These are phyloP conservation scores for Aspergillus sclerotiicarbonarius DNA, from an alignment of 495 filamentous ascomycete genomes.

Conservation along the genomic window DNA sequence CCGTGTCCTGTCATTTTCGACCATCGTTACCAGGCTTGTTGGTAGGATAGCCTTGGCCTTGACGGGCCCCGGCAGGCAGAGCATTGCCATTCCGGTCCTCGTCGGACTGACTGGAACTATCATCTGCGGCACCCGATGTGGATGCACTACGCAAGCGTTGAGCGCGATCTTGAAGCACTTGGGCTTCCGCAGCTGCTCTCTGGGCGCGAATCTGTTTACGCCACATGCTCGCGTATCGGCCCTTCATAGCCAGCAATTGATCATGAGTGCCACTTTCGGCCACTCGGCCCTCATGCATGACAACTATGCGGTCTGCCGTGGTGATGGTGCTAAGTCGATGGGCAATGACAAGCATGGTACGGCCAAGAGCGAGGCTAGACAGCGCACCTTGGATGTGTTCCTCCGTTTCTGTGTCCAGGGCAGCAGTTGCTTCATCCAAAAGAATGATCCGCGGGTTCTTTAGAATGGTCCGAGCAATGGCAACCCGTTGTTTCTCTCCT, in stretches of 20 bases:
- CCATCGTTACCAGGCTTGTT: constrained; percentile 19
- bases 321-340: constrained; percentile 95
- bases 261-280: constrained; percentile 84
- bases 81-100: constrained; percentile 43
- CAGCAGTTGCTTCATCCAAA: constrained; percentile 93
- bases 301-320: constrained; percentile 89
- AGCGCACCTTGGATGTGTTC: constrained; percentile 91
- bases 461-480: constrained; percentile 93
- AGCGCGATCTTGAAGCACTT: constrained; percentile 50
- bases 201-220: constrained; percentile 90
- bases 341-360: constrained; percentile 81
- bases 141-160: constrained; percentile 46
- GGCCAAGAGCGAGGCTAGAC: constrained; percentile 71
- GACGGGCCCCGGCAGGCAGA: constrained; percentile 25
- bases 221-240: constrained; percentile 92
- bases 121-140: constrained; percentile 36
- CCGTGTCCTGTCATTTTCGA: constrained; percentile 4
- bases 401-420: constrained; percentile 92
- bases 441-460: constrained; percentile 96
- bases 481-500: constrained; percentile 95
- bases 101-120: constrained; percentile 54
- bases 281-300: constrained; percentile 82
- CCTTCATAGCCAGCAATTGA: constrained; percentile 72
- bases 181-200: constrained; percentile 72
- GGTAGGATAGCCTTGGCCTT: constrained; percentile 16